Evolutionary conservation across 2,329 filamentous ascomycete genomes (phyloP).

Genomic region (Calonectria honghensis): DNA sequence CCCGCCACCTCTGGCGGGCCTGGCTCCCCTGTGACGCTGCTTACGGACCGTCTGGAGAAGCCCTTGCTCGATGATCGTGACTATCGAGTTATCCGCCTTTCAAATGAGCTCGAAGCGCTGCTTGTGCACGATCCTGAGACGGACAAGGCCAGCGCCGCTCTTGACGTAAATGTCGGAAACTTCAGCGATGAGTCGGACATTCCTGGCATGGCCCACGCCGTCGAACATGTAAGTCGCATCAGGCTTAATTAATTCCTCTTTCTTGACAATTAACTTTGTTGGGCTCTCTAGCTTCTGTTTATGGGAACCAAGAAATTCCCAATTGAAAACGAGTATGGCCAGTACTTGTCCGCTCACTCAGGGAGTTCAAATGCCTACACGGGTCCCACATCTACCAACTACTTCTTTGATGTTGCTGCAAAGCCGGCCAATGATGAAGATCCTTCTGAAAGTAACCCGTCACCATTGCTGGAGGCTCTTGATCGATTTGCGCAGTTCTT

Average conservation of each 20-base stretch:
- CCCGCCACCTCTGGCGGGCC: conserved; percentile 53
- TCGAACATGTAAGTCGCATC: conserved; percentile 82
- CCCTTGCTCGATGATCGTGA: conserved; percentile 89
- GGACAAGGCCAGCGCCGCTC: conserved; percentile 95
- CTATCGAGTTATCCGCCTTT: conserved; percentile 90
- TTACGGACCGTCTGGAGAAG: conserved; percentile 86
- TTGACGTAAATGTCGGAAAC: conserved; percentile 97
- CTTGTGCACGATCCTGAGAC: conserved; percentile 95
- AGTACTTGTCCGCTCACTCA: conserved; percentile 92
- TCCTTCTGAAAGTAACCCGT: conserved; percentile 73
- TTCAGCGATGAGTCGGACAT: conserved; percentile 94
- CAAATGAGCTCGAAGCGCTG: conserved; percentile 92
- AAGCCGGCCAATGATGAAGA: conserved; percentile 79
- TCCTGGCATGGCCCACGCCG: conserved; percentile 95
- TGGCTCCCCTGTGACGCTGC: conserved; percentile 57
- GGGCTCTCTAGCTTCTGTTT: conserved; percentile 81
- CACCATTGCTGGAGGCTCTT: conserved; percentile 84
- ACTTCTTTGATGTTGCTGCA: conserved; percentile 96
- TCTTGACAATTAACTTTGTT: conserved; percentile 39
- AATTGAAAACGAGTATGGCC: conserved; percentile 94
- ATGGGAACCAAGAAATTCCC: conserved; percentile 99
- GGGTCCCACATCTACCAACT: conserved; percentile 94
- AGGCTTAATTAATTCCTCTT: conserved; percentile 28
- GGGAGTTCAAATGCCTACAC: conserved; percentile 98
- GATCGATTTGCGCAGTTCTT: conserved; percentile 98